phyloP scores from a whole-genome alignment of 208 protist genomes.

The Leishmania lainsoni region DNA sequence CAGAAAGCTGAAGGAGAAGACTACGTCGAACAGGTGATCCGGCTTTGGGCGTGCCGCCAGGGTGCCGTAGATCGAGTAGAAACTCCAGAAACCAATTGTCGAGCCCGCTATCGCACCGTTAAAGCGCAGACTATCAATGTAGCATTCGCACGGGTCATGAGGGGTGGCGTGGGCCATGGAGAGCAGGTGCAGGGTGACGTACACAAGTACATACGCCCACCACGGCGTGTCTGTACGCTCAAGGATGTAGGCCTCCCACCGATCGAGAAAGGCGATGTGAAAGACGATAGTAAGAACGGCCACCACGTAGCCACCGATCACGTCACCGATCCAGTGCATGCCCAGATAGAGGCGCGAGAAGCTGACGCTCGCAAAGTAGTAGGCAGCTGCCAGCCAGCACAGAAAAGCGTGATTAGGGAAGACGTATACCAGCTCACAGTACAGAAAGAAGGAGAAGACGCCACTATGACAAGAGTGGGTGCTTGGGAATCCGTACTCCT shows the following conservation, averaged over 20 bases:
- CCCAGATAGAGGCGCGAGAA: constrained; percentile 70
- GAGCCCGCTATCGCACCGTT: constrained; percentile 48
- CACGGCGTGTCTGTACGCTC: constrained; percentile 18
- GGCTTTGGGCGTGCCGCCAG: constrained; percentile 24
- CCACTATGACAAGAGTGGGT: constrained; percentile 63
- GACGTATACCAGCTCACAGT: constrained; percentile 35
- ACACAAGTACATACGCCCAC: constrained; percentile 40
- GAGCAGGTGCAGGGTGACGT: constrained; percentile 45
- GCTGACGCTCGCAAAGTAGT: constrained; percentile 54
- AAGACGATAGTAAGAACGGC: constrained; percentile 47
- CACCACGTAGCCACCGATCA: constrained; percentile 50
- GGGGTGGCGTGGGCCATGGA: constrained; percentile 51
- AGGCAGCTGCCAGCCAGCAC: constrained; percentile 46
- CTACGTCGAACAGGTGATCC: constrained; percentile 15
- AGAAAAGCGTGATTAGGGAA: constrained; percentile 42
- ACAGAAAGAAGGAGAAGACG: constrained; percentile 65
- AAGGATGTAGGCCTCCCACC: constrained; percentile 35
- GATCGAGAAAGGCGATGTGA: constrained; percentile 47
- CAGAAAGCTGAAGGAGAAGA: constrained; percentile 42
- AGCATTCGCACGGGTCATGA: constrained; percentile 72
- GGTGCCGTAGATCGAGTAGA: constrained; percentile 33
- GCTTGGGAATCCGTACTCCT: constrained; percentile 79
- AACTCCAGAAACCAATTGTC: constrained; percentile 44
- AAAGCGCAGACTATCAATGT: constrained; percentile 76
- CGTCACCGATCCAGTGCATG: constrained; percentile 81